A percentile compares a stretch with the other conserved stretches of the same genome.
These are phyloP conservation scores for Pouteria campechiana DNA, from an alignment of 179 eudicot species.

Conservation along the genomic window DNA sequence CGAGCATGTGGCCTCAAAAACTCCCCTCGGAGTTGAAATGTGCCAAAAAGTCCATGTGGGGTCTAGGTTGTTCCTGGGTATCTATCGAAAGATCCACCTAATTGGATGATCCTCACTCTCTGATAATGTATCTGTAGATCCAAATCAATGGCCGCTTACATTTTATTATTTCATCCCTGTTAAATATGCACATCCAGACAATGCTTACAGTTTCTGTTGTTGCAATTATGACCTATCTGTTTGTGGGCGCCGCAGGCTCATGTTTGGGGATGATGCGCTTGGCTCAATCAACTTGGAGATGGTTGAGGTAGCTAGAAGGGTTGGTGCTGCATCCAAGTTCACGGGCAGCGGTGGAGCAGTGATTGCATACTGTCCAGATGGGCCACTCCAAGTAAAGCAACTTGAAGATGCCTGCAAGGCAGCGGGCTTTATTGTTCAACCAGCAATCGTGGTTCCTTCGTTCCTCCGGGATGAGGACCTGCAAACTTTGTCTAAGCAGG, in stretches of 20 bases:
- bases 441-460: conserved; percentile 47
- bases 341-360: conserved; percentile 98
- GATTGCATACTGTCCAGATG: conserved; percentile 70
- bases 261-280: conserved; percentile 87
- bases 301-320: conserved; percentile 68
- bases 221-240: background rate
- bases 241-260: conserved; percentile 29
- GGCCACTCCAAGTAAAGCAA: conserved; percentile 45
- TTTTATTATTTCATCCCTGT: too few species aligned
- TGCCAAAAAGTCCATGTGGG: too few species aligned
- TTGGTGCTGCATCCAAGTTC: conserved; percentile 90
- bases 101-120: too few species aligned
- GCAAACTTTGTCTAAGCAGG: conserved; percentile 32
- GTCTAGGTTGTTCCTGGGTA: too few species aligned
- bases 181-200: too few species aligned
- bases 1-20: too few species aligned
- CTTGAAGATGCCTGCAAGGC: conserved; percentile 57
- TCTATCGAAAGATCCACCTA: too few species aligned
- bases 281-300: conserved; percentile 73
- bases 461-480: conserved; percentile 40
- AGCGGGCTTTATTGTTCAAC: conserved; percentile 55
- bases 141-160: too few species aligned
- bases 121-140: too few species aligned
- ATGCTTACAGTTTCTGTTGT: too few species aligned
- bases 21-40: too few species aligned